These are phyloP conservation scores for Biancaea sappan DNA, from an alignment of 306 rosid species.

Conservation along the genomic window DNA sequence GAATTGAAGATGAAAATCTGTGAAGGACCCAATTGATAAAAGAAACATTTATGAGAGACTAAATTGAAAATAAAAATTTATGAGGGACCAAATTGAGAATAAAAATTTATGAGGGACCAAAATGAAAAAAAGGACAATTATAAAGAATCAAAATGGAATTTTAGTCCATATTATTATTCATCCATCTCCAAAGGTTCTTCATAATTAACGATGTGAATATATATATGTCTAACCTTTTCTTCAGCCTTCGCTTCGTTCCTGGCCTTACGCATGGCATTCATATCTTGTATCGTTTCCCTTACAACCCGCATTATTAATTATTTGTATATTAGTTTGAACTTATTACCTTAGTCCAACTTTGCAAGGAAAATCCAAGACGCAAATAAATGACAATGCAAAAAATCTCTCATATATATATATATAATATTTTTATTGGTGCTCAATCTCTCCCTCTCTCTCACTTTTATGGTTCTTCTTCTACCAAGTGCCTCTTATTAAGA, in stretches of 20 bases:
- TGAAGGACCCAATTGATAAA: too few species aligned
- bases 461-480: conserved; percentile 9
- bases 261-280: conserved; percentile 57
- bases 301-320: conserved; percentile 67
- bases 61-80: too few species aligned
- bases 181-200: too few species aligned
- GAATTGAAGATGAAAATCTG: too few species aligned
- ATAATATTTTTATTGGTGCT: conserved; percentile 17
- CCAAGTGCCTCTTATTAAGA: conserved; percentile 22
- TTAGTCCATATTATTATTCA: too few species aligned
- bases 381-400: background rate
- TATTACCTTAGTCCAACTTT: background rate
- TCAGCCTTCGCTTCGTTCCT: conserved; percentile 71
- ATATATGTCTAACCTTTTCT: conserved; percentile 58
- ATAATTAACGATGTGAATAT: too few species aligned
- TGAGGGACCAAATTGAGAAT: too few species aligned
- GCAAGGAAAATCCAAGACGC: background rate
- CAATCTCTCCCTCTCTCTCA: conserved; percentile 15
- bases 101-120: too few species aligned
- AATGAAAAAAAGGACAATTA: too few species aligned
- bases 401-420: background rate
- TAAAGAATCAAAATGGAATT: too few species aligned
- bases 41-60: too few species aligned
- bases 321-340: background rate
- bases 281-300: conserved; percentile 61